Conservation (phyloP, 2,329 filamentous ascomycete genomes). For the Ascochyta lentis region DNA sequence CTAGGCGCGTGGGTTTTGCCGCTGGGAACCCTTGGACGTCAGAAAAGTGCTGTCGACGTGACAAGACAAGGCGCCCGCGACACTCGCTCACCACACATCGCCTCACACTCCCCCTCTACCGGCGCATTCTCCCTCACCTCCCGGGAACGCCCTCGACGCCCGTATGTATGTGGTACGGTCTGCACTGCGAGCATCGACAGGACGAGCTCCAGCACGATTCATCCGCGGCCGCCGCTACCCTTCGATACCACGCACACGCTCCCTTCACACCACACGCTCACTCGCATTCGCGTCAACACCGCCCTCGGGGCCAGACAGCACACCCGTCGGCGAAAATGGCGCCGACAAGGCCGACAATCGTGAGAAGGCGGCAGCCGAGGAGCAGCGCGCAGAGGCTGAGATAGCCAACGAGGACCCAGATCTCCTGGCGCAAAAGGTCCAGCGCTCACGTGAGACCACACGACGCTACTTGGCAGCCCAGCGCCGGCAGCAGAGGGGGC, state of each 20-base stretch:
- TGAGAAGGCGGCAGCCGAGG: slow-evolving; percentile 27
- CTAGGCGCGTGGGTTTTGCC: slow-evolving; percentile 6
- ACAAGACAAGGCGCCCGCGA: slow-evolving; percentile 23
- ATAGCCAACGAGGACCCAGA: slow-evolving; percentile 41
- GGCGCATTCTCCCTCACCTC: slow-evolving; percentile 24
- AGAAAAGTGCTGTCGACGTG: slow-evolving; percentile 21
- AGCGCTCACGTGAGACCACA: slow-evolving; percentile 43
- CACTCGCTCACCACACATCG: slow-evolving; percentile 18
- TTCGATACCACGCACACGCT: slow-evolving; percentile 34
- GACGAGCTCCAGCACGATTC: slow-evolving; percentile 46
- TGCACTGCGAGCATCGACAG: slow-evolving; percentile 50
- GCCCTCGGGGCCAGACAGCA: slow-evolving; percentile 37
- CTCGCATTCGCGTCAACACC: slow-evolving; percentile 38
- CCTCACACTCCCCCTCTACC: slow-evolving; percentile 14
- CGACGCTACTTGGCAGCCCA: slow-evolving; percentile 45
- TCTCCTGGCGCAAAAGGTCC: slow-evolving; percentile 45
- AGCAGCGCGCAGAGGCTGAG: slow-evolving; percentile 29
- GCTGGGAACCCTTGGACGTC: slow-evolving; percentile 12
- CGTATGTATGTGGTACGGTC: slow-evolving; percentile 53
- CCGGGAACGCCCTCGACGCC: slow-evolving; percentile 23
- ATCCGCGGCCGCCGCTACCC: slow-evolving; percentile 48
- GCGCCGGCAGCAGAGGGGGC: slow-evolving; percentile 42
- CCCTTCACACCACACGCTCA: slow-evolving; percentile 43
- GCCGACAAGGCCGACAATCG: slow-evolving; percentile 23
- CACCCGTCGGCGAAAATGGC: slow-evolving; percentile 33